These are phyloP conservation scores for Saururus chinensis DNA, from an alignment of 164 flowering plant genomes.

Conservation along the genomic window DNA sequence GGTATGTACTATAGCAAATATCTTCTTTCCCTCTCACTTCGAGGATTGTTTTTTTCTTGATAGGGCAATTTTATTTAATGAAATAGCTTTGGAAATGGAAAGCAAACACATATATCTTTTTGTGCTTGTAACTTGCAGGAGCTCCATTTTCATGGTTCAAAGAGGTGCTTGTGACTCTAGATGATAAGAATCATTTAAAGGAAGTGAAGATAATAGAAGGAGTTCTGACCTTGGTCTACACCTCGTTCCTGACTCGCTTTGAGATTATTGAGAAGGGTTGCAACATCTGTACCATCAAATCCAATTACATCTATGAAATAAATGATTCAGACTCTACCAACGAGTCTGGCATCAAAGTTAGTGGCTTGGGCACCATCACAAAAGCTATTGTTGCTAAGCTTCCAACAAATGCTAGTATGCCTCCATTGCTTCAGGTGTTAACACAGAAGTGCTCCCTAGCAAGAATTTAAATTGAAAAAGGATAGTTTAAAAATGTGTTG, in stretches of 20 bases:
- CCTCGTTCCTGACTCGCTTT: too few relatives aligned
- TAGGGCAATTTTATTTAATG: not conserved
- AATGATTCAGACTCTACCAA: not conserved
- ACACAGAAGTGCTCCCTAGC: too few relatives aligned
- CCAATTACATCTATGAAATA: not conserved
- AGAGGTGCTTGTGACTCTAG: not conserved
- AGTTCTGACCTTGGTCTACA: not conserved
- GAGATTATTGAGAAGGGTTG: not conserved
- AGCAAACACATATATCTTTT: too few relatives aligned
- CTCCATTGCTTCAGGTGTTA: too few relatives aligned
- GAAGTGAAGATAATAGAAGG: not conserved
- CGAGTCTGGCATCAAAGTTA: not conserved
- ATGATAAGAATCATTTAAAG: not conserved
- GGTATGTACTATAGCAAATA: too few relatives aligned
- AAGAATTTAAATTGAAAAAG: too few relatives aligned
- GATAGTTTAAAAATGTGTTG: too few relatives aligned
- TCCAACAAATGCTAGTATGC: not conserved
- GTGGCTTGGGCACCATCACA: not conserved
- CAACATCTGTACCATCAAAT: not conserved
- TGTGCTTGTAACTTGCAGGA: too few relatives aligned
- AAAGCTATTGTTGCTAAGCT: not conserved
- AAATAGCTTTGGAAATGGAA: too few relatives aligned
- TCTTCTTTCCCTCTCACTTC: too few relatives aligned
- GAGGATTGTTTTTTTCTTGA: too few relatives aligned
- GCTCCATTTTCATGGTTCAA: too few relatives aligned